Percentiles rank a stretch among this genome's conserved stretches.
Evolutionary conservation across 768 basidiomycete species (phyloP).

Genomic region (Russula emetica): DNA sequence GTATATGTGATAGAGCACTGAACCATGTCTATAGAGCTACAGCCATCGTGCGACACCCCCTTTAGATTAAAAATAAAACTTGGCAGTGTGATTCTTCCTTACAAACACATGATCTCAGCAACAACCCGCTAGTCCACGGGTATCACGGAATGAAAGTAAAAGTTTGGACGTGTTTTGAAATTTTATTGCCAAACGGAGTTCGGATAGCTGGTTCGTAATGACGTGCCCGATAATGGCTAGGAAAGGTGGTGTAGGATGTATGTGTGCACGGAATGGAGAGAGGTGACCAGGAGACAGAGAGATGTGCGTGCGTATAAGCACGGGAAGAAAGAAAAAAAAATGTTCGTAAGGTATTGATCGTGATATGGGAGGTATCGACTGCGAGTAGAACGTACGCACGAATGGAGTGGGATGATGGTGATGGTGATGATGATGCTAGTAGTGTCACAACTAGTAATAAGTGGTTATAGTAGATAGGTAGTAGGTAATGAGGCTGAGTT

Average conservation of each 20-base stretch:
- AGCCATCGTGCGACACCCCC: no score
- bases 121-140: no score
- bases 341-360: slow-evolving; percentile 4
- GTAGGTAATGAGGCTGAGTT: background rate
- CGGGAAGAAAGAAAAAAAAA: background rate
- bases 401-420: background rate
- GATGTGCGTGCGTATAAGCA: background rate
- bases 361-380: slow-evolving; percentile 3
- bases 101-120: no score
- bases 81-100: background rate
- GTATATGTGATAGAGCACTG: background rate
- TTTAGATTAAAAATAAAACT: no score
- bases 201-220: background rate
- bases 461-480: background rate
- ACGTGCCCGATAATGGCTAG: background rate
- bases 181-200: background rate
- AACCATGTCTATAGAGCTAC: background rate
- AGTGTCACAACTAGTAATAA: background rate
- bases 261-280: background rate
- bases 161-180: background rate
- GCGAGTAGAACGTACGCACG: background rate
- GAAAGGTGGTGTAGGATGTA: background rate
- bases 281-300: background rate
- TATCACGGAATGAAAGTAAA: no score
- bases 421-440: background rate